Percentiles rank a stretch among this genome's conserved stretches.
Conservation (phyloP, 257 asterid genomes). For the Verbena officinalis region DNA sequence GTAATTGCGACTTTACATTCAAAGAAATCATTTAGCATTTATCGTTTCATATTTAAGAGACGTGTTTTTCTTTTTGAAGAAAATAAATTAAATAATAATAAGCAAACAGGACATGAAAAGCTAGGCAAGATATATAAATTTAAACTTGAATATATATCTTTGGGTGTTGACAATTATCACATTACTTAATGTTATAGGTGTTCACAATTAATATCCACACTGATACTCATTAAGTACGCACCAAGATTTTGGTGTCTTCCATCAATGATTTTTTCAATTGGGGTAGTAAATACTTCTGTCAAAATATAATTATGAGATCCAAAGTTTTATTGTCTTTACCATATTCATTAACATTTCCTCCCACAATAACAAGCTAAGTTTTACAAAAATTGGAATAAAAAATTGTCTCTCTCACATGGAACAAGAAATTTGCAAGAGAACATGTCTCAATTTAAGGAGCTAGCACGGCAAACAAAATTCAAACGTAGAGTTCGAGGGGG, state of each 20-base stretch:
- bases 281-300: constrained; percentile 35
- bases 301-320: constrained; percentile 28
- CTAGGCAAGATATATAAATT: constrained; percentile 24
- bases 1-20: constrained; percentile 23
- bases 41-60: no score
- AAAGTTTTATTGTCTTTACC: constrained; percentile 12
- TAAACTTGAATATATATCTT: constrained; percentile 20
- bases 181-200: constrained; percentile 41
- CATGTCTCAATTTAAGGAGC: constrained; percentile 37
- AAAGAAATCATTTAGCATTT: constrained; percentile 18
- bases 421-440: constrained; percentile 1
- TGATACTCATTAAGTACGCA: constrained; percentile 43
- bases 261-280: constrained; percentile 41
- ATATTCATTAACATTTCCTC: neutral
- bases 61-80: constrained; percentile 10
- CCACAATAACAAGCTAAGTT: constrained; percentile 10
- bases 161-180: constrained; percentile 39
- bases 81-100: neutral
- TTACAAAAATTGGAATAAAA: neutral
- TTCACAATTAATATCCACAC: constrained; percentile 35
- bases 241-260: constrained; percentile 52
- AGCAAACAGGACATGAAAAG: neutral
- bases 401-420: neutral
- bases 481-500: constrained; percentile 30
- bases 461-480: constrained; percentile 32